These are phyloP conservation scores for Trichocomaceae sp. DNA, from an alignment of 2,329 filamentous ascomycete genomes.

Conservation along the genomic window DNA sequence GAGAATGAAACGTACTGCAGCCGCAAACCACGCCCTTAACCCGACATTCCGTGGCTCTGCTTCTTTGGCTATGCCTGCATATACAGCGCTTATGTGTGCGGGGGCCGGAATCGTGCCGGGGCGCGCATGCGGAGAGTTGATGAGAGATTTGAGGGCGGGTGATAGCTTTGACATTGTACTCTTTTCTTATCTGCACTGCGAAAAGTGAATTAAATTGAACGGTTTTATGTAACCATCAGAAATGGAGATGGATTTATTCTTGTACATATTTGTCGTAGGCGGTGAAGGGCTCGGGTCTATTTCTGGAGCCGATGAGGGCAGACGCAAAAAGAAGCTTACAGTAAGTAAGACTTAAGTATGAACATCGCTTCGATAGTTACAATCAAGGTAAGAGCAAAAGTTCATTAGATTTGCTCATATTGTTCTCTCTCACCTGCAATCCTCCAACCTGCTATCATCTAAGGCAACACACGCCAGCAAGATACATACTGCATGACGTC, in stretches of 20 bases:
- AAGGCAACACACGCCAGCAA: no score
- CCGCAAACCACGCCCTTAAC: constrained; percentile 34
- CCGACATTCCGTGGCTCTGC: constrained; percentile 54
- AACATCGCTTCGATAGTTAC: no score
- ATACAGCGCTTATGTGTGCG: constrained; percentile 56
- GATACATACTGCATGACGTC: no score
- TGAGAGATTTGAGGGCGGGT: constrained; percentile 62
- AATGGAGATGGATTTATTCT: neutral
- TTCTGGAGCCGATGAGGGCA: neutral
- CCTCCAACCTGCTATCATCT: no score
- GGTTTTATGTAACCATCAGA: neutral
- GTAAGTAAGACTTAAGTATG: no score
- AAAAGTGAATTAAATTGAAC: neutral
- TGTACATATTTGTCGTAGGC: constrained; percentile 1
- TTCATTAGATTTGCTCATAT: no score
- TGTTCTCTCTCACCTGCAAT: no score
- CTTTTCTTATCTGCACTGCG: neutral
- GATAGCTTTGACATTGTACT: constrained; percentile 65
- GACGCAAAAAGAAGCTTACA: neutral
- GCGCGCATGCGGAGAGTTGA: constrained; percentile 62
- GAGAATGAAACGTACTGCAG: constrained; percentile 54
- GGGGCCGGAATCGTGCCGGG: constrained; percentile 61
- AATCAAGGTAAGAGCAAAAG: no score
- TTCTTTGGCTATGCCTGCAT: constrained; percentile 57
- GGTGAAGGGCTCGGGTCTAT: neutral